Base-by-base conservation (phyloP, 306 rosid species). In the Oxytropis ochrocephala region DNA sequence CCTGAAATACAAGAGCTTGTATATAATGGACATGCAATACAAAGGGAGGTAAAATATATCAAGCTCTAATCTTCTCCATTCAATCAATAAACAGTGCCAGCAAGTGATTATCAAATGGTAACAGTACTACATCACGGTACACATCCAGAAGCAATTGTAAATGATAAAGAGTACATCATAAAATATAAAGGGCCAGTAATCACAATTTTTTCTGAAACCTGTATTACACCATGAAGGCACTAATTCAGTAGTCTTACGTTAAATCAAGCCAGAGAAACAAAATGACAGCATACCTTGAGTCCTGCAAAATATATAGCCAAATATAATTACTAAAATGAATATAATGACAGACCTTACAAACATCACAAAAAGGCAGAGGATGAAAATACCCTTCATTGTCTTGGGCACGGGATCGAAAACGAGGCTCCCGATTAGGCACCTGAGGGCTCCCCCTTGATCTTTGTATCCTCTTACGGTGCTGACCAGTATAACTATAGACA, bases 391-490 rank as follows among this genome's bases (percentile, higher is more conserved):
- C 96, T 72, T 93, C 97, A 70, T 75, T 88, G 64, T 90, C 97
- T 75, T 82, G 96, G 36, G 80, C 65, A 74, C 68, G 87, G 43
- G 93, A 46, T 79, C 85, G 83, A 58, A 85, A 83, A 48, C 85
- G 89, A 72, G 82, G 81, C 62, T 90, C 97, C 29, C 87, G 87
- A 64, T 76, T 88, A 24, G 79, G 84, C 36, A 85, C 90, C 75
- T 77, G 96, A 61, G 96, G 98, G 75, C 89, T 85, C 30, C 83
- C 96, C 74, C 97, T 85, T 55, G 97, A 82, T 70, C 98, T 90
- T 69, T 90, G 93, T 91, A 93, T 89, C 72, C 96, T 85, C 79
- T 83, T 93, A 27, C 94, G 96, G 43, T 88, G 98, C 66, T 88
- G 98, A 74, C 83, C 86, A 10, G 72, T 83, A 74, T 84, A 59